Conservation (phyloP, 1,284 basidiomycete species). For the Inonotus obliquus region DNA sequence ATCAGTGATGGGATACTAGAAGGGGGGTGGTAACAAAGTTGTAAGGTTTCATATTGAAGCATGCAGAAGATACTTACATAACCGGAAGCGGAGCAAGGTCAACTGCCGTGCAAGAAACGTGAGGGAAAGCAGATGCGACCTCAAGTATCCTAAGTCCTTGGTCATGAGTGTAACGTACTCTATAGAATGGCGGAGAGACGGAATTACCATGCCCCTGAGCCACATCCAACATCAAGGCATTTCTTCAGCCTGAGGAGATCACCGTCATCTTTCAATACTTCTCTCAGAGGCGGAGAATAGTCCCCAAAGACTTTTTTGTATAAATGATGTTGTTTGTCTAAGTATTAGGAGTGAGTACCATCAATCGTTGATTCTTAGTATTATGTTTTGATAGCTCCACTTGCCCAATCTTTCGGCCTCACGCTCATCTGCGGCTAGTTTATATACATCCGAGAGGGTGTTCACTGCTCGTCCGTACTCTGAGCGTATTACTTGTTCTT, state of each 20-base stretch:
- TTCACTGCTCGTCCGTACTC: slow-evolving; percentile 69
- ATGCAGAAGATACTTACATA: slow-evolving; percentile 47
- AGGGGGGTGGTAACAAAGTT: neutral
- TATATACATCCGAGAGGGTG: slow-evolving; percentile 70
- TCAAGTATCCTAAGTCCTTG: slow-evolving; percentile 60
- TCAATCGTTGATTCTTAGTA: neutral
- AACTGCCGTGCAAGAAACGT: slow-evolving; percentile 63
- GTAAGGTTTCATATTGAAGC: too few species aligned
- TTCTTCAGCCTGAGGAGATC: slow-evolving; percentile 37
- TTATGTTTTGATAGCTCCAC: too few species aligned
- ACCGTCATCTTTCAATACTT: slow-evolving; percentile 16
- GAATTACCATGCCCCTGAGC: slow-evolving; percentile 67
- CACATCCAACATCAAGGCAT: slow-evolving; percentile 72
- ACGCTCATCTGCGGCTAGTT: slow-evolving; percentile 70
- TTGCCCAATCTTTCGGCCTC: slow-evolving; percentile 64
- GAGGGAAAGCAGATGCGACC: slow-evolving; percentile 64
- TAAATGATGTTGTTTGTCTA: slow-evolving; percentile 65
- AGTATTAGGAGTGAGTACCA: slow-evolving; percentile 3
- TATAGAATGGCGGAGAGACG: slow-evolving; percentile 8
- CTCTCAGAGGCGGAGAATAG: slow-evolving; percentile 34
- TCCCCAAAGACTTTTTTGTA: slow-evolving; percentile 56
- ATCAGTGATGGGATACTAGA: neutral
- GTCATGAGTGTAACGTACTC: neutral
- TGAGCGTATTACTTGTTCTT: slow-evolving; percentile 51
- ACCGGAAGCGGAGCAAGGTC: slow-evolving; percentile 75